Evolutionary conservation across 1,139 yeast genomes (phyloP).

Genomic region (Candida sp.): DNA sequence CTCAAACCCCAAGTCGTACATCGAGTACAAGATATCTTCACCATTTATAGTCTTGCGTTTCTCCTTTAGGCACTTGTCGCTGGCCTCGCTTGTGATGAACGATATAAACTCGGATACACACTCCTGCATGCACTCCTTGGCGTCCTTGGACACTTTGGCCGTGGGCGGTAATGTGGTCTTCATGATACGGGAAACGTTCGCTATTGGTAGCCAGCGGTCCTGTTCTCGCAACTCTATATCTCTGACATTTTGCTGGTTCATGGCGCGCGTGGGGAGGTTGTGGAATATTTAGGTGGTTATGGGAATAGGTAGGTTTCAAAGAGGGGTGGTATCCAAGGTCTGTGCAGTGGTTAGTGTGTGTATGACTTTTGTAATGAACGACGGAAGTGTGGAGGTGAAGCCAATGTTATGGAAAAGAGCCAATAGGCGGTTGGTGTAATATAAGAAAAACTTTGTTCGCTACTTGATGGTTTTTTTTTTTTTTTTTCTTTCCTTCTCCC

Average conservation of each 20-base stretch:
- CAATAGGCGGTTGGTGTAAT: conserved; percentile 1
- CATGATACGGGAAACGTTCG: conserved; percentile 71
- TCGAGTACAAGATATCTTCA: conserved; percentile 75
- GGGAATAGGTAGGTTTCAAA: not conserved
- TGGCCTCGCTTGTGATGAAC: conserved; percentile 85
- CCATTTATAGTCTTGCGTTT: conserved; percentile 85
- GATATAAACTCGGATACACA: conserved; percentile 94
- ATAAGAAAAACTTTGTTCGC: not conserved
- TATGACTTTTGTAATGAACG: not conserved
- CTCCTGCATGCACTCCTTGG: conserved; percentile 97
- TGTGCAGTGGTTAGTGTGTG: not conserved
- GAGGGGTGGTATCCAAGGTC: not conserved
- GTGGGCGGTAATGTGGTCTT: conserved; percentile 85
- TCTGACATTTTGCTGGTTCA: conserved; percentile 21
- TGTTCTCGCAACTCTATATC: conserved; percentile 66
- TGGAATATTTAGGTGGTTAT: no score
- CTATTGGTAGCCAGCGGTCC: conserved; percentile 80
- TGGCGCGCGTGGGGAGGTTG: not conserved
- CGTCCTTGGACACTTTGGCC: conserved; percentile 95
- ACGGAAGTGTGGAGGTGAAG: no score
- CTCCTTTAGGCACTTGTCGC: conserved; percentile 74
- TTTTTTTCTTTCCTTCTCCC: conserved; percentile 1
- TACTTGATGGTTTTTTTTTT: conserved; percentile 1
- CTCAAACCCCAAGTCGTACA: conserved; percentile 72
- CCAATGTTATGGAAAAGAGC: not conserved